These are phyloP conservation scores for Ascochyta pisi DNA, from an alignment of 2,329 filamentous ascomycete species.

Conservation along the genomic window DNA sequence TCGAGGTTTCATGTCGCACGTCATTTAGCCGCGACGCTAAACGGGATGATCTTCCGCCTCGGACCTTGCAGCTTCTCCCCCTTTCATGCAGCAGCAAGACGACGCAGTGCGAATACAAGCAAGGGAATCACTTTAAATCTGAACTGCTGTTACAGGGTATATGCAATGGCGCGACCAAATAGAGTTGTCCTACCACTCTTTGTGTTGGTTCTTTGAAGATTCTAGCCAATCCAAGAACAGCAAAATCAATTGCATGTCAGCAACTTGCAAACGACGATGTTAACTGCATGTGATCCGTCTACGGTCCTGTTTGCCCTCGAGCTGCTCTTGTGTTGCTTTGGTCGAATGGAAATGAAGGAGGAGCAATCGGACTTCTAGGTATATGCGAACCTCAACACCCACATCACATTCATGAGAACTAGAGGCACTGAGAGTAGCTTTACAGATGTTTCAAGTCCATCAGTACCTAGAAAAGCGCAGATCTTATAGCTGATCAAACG, in stretches of 20 bases:
- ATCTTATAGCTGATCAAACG: too few species aligned
- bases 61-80: constrained; percentile 13
- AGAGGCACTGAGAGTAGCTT: too few species aligned
- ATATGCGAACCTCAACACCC: not conserved
- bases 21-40: constrained; percentile 31
- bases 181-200: not conserved
- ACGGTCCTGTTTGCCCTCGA: too few species aligned
- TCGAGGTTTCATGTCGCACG: constrained; percentile 33
- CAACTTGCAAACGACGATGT: not conserved
- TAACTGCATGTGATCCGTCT: too few species aligned
- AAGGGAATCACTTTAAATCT: not conserved
- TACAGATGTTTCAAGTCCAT: too few species aligned
- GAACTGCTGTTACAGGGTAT: not conserved
- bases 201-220: not conserved
- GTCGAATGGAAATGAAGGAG: not conserved
- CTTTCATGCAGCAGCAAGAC: constrained; percentile 8
- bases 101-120: not conserved
- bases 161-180: not conserved
- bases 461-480: too few species aligned
- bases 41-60: constrained; percentile 26
- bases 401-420: not conserved
- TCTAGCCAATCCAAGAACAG: not conserved
- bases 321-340: not conserved
- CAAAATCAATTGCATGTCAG: not conserved
- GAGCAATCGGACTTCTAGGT: not conserved